phyloP scores from a whole-genome alignment of 2,329 filamentous ascomycete species.

The Stachybotrys chartarum region DNA sequence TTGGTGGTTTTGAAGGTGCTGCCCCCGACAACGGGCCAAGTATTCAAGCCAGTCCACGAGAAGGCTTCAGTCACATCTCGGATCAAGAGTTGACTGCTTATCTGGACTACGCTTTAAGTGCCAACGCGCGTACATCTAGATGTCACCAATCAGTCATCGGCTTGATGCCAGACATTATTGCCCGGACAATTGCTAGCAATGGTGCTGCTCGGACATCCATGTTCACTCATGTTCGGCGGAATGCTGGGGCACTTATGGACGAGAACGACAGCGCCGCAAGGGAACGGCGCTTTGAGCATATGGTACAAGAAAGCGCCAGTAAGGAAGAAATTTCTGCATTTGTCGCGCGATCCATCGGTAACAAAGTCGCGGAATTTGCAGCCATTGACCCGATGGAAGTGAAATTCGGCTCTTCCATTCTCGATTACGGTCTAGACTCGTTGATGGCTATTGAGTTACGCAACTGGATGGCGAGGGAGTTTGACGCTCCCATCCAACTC shows the following conservation, averaged over 20 bases:
- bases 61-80: background rate
- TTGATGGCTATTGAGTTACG: constrained; percentile 36
- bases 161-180: background rate
- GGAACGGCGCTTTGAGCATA: background rate
- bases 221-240: constrained; percentile 1
- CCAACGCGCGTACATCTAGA: background rate
- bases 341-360: background rate
- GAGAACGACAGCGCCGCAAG: background rate
- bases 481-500: constrained; percentile 38
- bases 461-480: constrained; percentile 35
- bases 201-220: constrained; percentile 1
- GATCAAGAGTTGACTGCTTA: constrained; percentile 1
- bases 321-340: constrained; percentile 2
- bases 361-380: background rate
- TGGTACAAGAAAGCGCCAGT: background rate
- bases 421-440: constrained; percentile 29
- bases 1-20: background rate
- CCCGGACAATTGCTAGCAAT: background rate
- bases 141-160: constrained; percentile 2
- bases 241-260: background rate
- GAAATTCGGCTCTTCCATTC: background rate
- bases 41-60: background rate
- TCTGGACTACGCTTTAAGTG: constrained; percentile 1
- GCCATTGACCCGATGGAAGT: background rate
- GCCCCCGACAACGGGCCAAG: constrained; percentile 1